Percentiles rank a stretch among this genome's conserved stretches.
phyloP scores from a whole-genome alignment of 2,329 filamentous ascomycete species.

The Arthrinium phaeospermum region DNA sequence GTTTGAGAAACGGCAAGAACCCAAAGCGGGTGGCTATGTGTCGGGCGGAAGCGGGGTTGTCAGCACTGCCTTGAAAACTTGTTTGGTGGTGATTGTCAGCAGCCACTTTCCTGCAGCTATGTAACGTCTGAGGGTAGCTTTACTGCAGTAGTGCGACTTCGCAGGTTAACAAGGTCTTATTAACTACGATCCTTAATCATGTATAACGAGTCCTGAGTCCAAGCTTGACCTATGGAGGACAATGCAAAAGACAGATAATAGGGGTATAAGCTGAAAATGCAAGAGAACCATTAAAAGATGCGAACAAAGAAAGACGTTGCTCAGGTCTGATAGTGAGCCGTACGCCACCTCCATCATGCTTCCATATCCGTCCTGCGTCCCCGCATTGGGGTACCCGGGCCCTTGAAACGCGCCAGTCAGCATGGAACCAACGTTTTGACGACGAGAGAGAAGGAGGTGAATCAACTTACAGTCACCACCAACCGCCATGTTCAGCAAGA shows the following conservation, averaged over 20 bases:
- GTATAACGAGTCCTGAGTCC: too few relatives aligned
- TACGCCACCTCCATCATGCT: constrained; percentile 60
- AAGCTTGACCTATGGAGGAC: too few relatives aligned
- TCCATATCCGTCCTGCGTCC: constrained; percentile 51
- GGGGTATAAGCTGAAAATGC: not conserved
- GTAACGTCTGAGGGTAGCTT: too few relatives aligned
- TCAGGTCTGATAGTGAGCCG: constrained; percentile 37
- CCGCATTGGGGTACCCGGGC: constrained; percentile 55
- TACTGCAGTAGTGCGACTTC: too few relatives aligned
- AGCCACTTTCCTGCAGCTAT: too few relatives aligned
- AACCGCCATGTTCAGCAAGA: constrained; percentile 56
- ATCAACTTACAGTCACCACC: constrained; percentile 41
- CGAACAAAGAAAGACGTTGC: not conserved
- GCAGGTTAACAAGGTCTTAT: too few relatives aligned
- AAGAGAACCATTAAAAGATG: not conserved
- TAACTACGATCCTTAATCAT: too few relatives aligned
- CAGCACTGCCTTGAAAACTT: too few relatives aligned
- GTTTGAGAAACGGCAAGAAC: too few relatives aligned
- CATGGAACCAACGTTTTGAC: not conserved
- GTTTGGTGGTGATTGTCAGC: too few relatives aligned
- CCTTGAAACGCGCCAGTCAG: not conserved
- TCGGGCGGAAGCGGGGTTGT: too few relatives aligned
- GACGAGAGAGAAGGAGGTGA: not conserved
- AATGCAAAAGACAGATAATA: not conserved
- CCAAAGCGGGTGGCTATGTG: too few relatives aligned